phyloP scores from a whole-genome alignment of 768 basidiomycete species.

The Pleurotus eryngii region DNA sequence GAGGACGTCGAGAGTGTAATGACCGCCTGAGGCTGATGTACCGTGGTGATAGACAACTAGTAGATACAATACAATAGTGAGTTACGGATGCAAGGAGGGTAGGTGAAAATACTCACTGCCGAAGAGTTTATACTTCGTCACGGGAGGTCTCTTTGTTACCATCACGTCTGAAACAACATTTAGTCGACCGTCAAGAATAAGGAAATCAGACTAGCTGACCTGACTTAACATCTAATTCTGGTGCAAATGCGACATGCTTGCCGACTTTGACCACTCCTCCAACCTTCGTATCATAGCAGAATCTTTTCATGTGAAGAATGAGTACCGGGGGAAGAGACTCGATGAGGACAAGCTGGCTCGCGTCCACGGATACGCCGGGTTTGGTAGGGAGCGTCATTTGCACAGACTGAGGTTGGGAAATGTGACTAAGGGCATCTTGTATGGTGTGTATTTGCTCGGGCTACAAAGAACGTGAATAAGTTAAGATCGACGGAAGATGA shows the following conservation, averaged over 20 bases:
- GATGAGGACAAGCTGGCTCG: constrained; percentile 59
- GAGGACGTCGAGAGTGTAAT: constrained; percentile 91
- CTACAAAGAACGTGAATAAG: constrained; percentile 28
- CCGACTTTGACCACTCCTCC: constrained; percentile 82
- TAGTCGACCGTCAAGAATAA: background rate
- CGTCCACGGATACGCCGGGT: constrained; percentile 64
- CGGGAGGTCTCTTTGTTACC: constrained; percentile 42
- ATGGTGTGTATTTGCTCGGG: constrained; percentile 74
- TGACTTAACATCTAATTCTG: constrained; percentile 72
- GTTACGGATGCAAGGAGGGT: background rate
- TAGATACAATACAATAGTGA: background rate
- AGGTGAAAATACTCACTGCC: constrained; percentile 52
- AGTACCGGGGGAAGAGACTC: constrained; percentile 82
- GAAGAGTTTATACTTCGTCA: constrained; percentile 74
- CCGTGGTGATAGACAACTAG: constrained; percentile 93
- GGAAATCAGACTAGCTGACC: constrained; percentile 38
- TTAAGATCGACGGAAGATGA: too few relatives aligned
- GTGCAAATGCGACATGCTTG: constrained; percentile 75
- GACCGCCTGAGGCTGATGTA: constrained; percentile 83
- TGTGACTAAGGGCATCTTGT: constrained; percentile 75
- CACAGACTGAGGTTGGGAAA: constrained; percentile 78
- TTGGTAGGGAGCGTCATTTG: constrained; percentile 62
- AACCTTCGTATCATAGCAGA: constrained; percentile 75
- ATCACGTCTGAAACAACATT: constrained; percentile 48
- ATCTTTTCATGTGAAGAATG: constrained; percentile 87